Evolutionary conservation across 176 grass and related monocot genomes (phyloP), one percentile per base, ranked within the genome.

Genomic region (Phoenix roebelenii): DNA sequence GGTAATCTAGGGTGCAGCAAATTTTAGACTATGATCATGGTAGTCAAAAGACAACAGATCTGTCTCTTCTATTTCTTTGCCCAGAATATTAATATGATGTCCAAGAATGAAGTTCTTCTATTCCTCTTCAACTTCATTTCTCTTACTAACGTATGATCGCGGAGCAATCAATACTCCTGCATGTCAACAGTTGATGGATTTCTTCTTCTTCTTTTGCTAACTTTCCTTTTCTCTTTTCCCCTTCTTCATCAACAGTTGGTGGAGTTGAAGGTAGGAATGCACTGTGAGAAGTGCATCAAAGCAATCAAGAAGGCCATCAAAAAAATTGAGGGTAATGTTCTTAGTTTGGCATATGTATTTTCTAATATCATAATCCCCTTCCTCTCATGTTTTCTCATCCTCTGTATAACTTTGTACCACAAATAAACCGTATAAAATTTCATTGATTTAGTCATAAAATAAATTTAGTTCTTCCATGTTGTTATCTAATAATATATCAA

Each of bases 241-340:
- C 16, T 5, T n/a, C 7, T 54, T 49, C 64, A 55, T 16, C 16
- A 53, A 26, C 81, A 97, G 93, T 66, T 88, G 10, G 87, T 88
- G 63, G 93, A 92, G 69, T 48, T 92, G 66, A 97, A 85, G 78
- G 87, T 97, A 1, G 93, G 93, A 52, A 91, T 97, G 84, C 93
- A 97, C 68, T 91, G 93, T 16, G 84, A 91, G 22, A 84, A 77
- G 63, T 97, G 87, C 81, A 92, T 91, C 84, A 92, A 92, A 69
- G 73, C 93, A 49, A 92, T 92, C 18, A 92, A 97, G 79, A 97
- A 88, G 65, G 84, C 87, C 20, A 97, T 97, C 26, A 97, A 85
- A 64, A 92, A 78, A 6, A 91, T 92, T 2, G 87, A 97, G 9
- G 93, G 87, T 88, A 78, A 69, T 58, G 7, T 57, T 60, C 1